A percentile compares a stretch with the other conserved stretches of the same genome.
Evolutionary conservation across 306 rosid species (phyloP).

Genomic region (Medicago truncatula): MtrunA17r5.0-ANR NC_053042.1:4933501-4934000

Average conservation of each 20-base stretch:
- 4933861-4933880: conserved; percentile 51
- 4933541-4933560: background rate
- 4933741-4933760: conserved; percentile 62
- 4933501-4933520: conserved; percentile 2
- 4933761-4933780: conserved; percentile 55
- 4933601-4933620: conserved; percentile 70
- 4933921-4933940: conserved; percentile 55
- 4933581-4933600: conserved; percentile 59
- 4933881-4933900: conserved; percentile 59
- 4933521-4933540: background rate
- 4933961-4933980: background rate
- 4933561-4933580: background rate
- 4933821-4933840: conserved; percentile 50
- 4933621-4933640: conserved; percentile 66
- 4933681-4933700: conserved; percentile 61
- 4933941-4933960: conserved; percentile 16
- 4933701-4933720: conserved; percentile 44
- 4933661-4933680: conserved; percentile 76
- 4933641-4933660: conserved; percentile 93
- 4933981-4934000: background rate
- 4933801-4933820: conserved; percentile 46
- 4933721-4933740: conserved; percentile 57
- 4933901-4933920: conserved; percentile 63
- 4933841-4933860: conserved; percentile 54
- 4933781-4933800: conserved; percentile 38